Evolutionary conservation across 2,329 filamentous ascomycete genomes (phyloP), one percentile per base, ranked within the genome.

Genomic region (Mycogone perniciosa): DNA sequence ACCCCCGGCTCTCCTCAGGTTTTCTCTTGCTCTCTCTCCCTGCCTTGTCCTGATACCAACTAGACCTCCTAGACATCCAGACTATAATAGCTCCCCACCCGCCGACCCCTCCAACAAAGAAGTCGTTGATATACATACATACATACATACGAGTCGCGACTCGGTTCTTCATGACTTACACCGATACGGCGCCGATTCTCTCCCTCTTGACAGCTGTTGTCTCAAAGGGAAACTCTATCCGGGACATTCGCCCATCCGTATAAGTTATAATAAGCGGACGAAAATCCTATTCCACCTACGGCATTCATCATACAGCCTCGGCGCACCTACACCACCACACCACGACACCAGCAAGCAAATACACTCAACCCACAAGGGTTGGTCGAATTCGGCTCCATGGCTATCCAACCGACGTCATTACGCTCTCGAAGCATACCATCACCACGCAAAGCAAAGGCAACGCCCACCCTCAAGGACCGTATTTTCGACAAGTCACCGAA

Each of bases 11-110:
- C 20, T 20, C 20, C 20, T 20, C 20, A 20, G 20, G 20, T 3
- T 20, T 3, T 20, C 20, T 20, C 20, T 20, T 20, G 20, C 20
- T 20, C 20, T 20, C 20, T 20, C 20, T 20, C 20, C 20, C 20
- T 2, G 20, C 20, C 20, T 20, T 20, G 20, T 20, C 20, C 20
- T 20, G 20, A 20, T 20, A 20, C 20, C 20, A 20, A 20, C 20
- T 20, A 20, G 20, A 37, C 34, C 31, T 35, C 31, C 40, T 31
- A 44, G 39, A 43, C 39, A 50, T 26, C n/a, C 13, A 31, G 27
- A 51, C 34, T 45, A 51, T 51, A 51, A 51, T 41, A 44, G 35
- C 48, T 51, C 48, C 48, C 48, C 48, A 33, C 48, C 42, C 41
- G 30, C 42, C 20, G 27, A 27, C 37, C 48, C 48, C 48, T 44